Conservation (phyloP, 495 filamentous ascomycete genomes). For the Neurospora cerealis region DNA sequence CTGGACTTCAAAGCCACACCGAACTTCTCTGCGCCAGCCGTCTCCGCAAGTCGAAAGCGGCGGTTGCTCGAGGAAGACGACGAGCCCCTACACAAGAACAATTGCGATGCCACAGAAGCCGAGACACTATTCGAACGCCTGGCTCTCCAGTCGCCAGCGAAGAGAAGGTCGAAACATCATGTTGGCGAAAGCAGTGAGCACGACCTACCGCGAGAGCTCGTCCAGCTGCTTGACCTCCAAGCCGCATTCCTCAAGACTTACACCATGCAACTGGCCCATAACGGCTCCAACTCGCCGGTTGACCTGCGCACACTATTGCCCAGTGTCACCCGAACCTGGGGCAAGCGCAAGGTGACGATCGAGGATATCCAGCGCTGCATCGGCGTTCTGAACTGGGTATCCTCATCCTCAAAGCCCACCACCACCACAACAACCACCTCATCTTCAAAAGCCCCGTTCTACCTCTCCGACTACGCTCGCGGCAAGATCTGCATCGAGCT, state of each 20-base stretch:
- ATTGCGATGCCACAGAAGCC: slow-evolving; percentile 8
- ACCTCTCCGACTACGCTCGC: slow-evolving; percentile 51
- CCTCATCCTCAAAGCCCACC: background rate
- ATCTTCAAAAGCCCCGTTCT: slow-evolving; percentile 25
- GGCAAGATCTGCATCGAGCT: slow-evolving; percentile 37
- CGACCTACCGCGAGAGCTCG: slow-evolving; percentile 42
- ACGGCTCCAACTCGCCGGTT: slow-evolving; percentile 48
- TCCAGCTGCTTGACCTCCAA: slow-evolving; percentile 46
- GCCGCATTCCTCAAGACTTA: slow-evolving; percentile 48
- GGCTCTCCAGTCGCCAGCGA: slow-evolving; percentile 26
- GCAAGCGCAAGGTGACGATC: slow-evolving; percentile 45
- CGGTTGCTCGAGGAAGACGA: slow-evolving; percentile 6
- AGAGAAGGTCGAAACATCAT: background rate
- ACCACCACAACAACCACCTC: slow-evolving; percentile 1
- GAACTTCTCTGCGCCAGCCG: background rate
- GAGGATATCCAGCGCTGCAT: slow-evolving; percentile 50
- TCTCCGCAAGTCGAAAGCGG: slow-evolving; percentile 14
- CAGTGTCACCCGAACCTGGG: slow-evolving; percentile 49
- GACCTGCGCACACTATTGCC: slow-evolving; percentile 47
- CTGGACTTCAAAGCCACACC: background rate
- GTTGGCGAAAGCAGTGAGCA: background rate
- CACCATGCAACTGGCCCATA: slow-evolving; percentile 52
- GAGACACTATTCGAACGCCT: slow-evolving; percentile 30
- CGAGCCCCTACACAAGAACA: background rate
- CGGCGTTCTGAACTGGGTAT: slow-evolving; percentile 35